These are phyloP conservation scores for Ricinus communis DNA, from an alignment of 345 rosid species.

Conservation along the genomic window DNA sequence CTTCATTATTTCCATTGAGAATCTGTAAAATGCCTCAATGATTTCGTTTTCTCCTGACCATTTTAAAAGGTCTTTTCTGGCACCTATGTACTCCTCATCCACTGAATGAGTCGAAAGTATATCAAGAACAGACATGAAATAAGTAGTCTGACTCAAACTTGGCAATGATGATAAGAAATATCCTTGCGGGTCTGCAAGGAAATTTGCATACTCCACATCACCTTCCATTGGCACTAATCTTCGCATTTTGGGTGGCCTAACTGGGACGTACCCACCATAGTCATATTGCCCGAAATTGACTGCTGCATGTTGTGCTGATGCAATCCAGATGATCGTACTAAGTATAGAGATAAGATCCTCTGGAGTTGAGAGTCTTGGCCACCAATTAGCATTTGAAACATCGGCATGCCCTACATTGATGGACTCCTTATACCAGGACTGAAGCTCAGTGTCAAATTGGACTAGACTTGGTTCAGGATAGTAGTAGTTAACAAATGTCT, in stretches of 20 bases:
- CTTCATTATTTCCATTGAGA: conserved; percentile 59
- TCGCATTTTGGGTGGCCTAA: conserved; percentile 81
- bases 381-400: conserved; percentile 61
- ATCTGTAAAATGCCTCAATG: conserved; percentile 64
- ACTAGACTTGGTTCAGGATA: conserved; percentile 52
- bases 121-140: conserved; percentile 92
- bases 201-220: conserved; percentile 57
- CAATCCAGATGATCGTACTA: conserved; percentile 80
- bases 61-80: conserved; percentile 67
- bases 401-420: conserved; percentile 83
- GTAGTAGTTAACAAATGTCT: conserved; percentile 68
- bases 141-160: conserved; percentile 69
- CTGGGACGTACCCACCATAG: conserved; percentile 88
- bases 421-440: conserved; percentile 78
- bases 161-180: conserved; percentile 73
- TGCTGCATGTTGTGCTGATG: conserved; percentile 91
- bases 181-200: conserved; percentile 70
- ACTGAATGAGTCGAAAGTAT: conserved; percentile 84
- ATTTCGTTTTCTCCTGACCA: conserved; percentile 81
- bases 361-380: conserved; percentile 58
- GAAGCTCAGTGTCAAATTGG: conserved; percentile 62
- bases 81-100: conserved; percentile 89
- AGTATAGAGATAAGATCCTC: conserved; percentile 61
- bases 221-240: conserved; percentile 67
- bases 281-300: conserved; percentile 92